Evolutionary conservation across 805 yeast species (phyloP).

Genomic region (Candida endomychidarum): DNA sequence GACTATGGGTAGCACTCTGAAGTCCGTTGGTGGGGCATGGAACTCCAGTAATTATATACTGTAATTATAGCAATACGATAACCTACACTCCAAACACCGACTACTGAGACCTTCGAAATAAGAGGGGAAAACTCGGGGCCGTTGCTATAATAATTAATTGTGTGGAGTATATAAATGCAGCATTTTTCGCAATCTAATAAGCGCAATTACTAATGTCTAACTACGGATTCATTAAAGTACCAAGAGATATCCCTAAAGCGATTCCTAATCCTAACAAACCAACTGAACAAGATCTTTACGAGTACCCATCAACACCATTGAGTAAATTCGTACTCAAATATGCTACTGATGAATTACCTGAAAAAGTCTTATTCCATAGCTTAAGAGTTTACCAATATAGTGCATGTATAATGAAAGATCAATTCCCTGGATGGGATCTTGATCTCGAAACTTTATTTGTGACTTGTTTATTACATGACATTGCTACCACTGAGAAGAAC

Average conservation of each 20-base stretch:
- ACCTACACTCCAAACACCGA: no score
- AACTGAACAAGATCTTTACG: slow-evolving; percentile 20
- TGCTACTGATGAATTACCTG: slow-evolving; percentile 23
- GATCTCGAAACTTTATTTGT: slow-evolving; percentile 27
- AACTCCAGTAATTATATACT: no score
- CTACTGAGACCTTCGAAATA: no score
- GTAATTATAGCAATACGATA: no score
- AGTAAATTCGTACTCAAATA: slow-evolving; percentile 21
- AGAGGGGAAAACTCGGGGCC: no score
- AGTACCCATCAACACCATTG: slow-evolving; percentile 21
- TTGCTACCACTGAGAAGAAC: slow-evolving; percentile 33
- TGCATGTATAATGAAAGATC: slow-evolving; percentile 30
- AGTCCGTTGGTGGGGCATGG: no score
- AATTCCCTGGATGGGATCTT: slow-evolving; percentile 32
- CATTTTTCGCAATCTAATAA: not conserved
- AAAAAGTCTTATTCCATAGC: slow-evolving; percentile 27
- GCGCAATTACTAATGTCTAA: slow-evolving; percentile 19
- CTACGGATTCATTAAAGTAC: slow-evolving; percentile 31
- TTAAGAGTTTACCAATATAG: slow-evolving; percentile 31
- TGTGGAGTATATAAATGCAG: slow-evolving; percentile 21
- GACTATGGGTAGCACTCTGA: no score
- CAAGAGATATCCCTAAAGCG: slow-evolving; percentile 26
- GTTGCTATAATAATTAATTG: no score
- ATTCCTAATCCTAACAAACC: slow-evolving; percentile 25
- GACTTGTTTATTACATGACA: slow-evolving; percentile 35